phyloP scores from a whole-genome alignment of 2,329 filamentous ascomycete species.

The Colletotrichum sp. region DNA sequence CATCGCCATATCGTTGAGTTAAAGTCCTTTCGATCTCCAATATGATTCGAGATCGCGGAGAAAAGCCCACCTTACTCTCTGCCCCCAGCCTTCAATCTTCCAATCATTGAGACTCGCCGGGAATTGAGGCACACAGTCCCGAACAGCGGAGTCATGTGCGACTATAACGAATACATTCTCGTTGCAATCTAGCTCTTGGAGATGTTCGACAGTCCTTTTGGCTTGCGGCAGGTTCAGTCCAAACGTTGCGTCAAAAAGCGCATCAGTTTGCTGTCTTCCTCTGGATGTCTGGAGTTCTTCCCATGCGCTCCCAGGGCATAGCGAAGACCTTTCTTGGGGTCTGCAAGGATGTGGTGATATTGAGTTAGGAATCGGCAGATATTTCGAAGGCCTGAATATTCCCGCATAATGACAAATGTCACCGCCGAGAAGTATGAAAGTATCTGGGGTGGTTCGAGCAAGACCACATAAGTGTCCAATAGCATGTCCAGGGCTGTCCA shows the following conservation, averaged over 20 bases:
- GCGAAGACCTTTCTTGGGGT: neutral
- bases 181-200: conserved; percentile 25
- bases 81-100: conserved; percentile 25
- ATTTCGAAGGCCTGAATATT: conserved; percentile 37
- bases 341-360: conserved; percentile 28
- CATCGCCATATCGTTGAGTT: neutral
- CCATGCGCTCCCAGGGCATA: conserved; percentile 25
- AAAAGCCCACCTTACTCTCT: conserved; percentile 24
- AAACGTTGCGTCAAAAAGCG: conserved; percentile 27
- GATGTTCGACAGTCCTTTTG: conserved; percentile 17
- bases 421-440: conserved; percentile 46
- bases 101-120: conserved; percentile 27
- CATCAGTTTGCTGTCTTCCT: conserved; percentile 23
- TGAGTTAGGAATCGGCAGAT: conserved; percentile 34
- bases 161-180: conserved; percentile 27
- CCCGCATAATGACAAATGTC: conserved; percentile 47
- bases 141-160: conserved; percentile 27
- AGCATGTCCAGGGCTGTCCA: conserved; percentile 45
- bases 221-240: conserved; percentile 26
- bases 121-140: conserved; percentile 24
- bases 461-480: conserved; percentile 46
- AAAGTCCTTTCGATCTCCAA: neutral
- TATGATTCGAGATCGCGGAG: conserved; percentile 23
- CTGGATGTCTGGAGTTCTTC: conserved; percentile 25
- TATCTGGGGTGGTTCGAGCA: conserved; percentile 39